A percentile compares a stretch with the other conserved stretches of the same genome.
Evolutionary conservation across 805 yeast species (phyloP).

Genomic region (Saccharomycopsis fodiens): DNA sequence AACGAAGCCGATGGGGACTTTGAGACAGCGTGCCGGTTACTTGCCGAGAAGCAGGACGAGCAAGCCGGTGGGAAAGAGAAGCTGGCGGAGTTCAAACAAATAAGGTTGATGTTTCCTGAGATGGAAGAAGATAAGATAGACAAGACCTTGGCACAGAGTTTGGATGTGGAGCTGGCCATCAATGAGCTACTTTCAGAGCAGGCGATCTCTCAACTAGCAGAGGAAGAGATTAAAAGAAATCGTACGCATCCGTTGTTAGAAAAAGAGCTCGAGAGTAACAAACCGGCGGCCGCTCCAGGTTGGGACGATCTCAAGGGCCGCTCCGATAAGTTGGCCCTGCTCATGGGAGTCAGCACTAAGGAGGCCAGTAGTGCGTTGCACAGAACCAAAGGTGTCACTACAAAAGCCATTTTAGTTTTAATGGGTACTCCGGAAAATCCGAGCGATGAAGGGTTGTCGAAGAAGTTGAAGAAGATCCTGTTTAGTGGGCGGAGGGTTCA

Average conservation of each 20-base stretch:
- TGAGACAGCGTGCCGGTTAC: not conserved
- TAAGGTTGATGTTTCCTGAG: slow-evolving; percentile 41
- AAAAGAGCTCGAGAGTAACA: not conserved
- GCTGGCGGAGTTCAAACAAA: slow-evolving; percentile 17
- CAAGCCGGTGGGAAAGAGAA: not conserved
- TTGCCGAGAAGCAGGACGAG: not conserved
- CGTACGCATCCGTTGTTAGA: not conserved
- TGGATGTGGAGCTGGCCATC: slow-evolving; percentile 27
- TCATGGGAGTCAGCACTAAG: not conserved
- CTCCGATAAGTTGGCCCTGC: not conserved
- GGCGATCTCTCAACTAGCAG: slow-evolving; percentile 7
- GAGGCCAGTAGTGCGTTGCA: not conserved
- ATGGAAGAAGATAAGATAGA: slow-evolving; percentile 27
- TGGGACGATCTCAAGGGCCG: not conserved
- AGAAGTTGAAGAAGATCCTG: not conserved
- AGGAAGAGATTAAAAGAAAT: slow-evolving; percentile 1
- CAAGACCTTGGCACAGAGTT: slow-evolving; percentile 26
- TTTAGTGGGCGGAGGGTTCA: not conserved
- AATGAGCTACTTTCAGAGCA: slow-evolving; percentile 28
- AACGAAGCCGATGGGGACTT: not conserved
- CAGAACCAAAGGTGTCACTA: not conserved
- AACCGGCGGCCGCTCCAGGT: not conserved
- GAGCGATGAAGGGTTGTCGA: not conserved
- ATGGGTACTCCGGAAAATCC: not conserved
- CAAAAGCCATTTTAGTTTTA: not conserved